Evolutionary conservation across 208 protist genomes (phyloP), one percentile per base, ranked within the genome.

Genomic region (Crithidia thermophila): DNA sequence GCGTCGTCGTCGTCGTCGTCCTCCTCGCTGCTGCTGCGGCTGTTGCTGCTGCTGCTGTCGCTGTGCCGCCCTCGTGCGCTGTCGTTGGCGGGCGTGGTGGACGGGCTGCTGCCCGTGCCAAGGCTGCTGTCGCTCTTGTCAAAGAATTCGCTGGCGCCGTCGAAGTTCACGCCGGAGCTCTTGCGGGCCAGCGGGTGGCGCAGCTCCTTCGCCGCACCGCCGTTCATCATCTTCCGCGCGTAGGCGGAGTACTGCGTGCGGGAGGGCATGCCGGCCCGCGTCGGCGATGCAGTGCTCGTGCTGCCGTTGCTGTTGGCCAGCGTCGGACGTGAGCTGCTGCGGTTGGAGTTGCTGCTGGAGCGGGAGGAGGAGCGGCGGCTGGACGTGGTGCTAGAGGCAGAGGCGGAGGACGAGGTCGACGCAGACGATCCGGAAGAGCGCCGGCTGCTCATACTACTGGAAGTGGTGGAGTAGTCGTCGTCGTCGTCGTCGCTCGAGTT

Each of bases 201-300:
- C 28, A 16, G 58, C 11, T 31, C 31, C 10, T 53, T 53, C 58
- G 43, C 58, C 30, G 31, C n/a, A n/a, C n/a, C n/a, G n/a, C n/a
- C n/a, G n/a, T n/a, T 40, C 30, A 34, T 64, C 59, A 65, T 73
- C 31, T 66, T 46, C 4, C 40, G 67, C n/a, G 59, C 58, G 51
- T 74, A 67, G 18, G 50, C 39, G 3, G 67, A 74, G 59, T 74
- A 74, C 51, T 74, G 67, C 37, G 67, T 63, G n/a, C 59, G 59
- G 3, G 25, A 34, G 9, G 14, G 46, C 18, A 25, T 51, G 53
- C 53, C n/a, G 31, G 31, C 23, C 31, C 11, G 16, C 0, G 36
- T 16, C 4, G 57, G 3, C 30, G 42, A 0, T 4, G 42, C 37
- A 25, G 31, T 28, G 21, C 14, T 36, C n/a, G 45, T 47, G 34